Evolutionary conservation across 2,329 filamentous ascomycete genomes (phyloP).

Genomic region (Aspergillus viridinutans): DNA sequence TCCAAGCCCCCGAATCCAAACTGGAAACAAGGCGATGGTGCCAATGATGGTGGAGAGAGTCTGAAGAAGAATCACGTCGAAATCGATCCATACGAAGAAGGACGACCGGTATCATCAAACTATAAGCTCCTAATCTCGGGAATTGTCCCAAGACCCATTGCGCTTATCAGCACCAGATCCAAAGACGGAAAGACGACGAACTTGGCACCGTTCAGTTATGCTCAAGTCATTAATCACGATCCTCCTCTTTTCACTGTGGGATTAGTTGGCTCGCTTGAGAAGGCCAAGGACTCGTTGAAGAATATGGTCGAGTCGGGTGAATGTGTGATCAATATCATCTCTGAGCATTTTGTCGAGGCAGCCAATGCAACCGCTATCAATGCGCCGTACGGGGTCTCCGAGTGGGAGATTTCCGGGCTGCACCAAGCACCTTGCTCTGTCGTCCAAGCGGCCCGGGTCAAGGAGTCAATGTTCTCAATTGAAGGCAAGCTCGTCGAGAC

Average conservation of each 20-base stretch:
- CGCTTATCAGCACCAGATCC: constrained; percentile 56
- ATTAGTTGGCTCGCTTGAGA: constrained; percentile 52
- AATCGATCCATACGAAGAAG: constrained; percentile 75
- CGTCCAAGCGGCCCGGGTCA: constrained; percentile 68
- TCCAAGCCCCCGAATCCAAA: constrained; percentile 39
- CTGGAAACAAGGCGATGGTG: constrained; percentile 43
- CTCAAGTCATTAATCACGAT: constrained; percentile 78
- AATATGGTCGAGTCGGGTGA: constrained; percentile 70
- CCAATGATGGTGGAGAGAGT: constrained; percentile 43
- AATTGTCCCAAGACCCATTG: constrained; percentile 77
- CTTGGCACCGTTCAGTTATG: constrained; percentile 83
- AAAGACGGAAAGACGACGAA: constrained; percentile 65
- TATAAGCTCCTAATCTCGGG: constrained; percentile 89
- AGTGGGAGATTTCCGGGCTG: constrained; percentile 76
- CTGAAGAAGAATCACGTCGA: constrained; percentile 60
- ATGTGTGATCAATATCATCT: constrained; percentile 83
- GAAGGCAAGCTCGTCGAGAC: constrained; percentile 73
- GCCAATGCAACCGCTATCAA: constrained; percentile 79
- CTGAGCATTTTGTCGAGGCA: constrained; percentile 78
- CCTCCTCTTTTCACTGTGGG: constrained; percentile 75
- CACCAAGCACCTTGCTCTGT: constrained; percentile 62
- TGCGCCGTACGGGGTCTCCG: constrained; percentile 68
- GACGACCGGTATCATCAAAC: constrained; percentile 66
- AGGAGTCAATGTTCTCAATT: constrained; percentile 76
- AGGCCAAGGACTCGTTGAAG: constrained; percentile 72